Base-by-base conservation (phyloP, 768 basidiomycete species). In the Baorangia bicolor region DNA sequence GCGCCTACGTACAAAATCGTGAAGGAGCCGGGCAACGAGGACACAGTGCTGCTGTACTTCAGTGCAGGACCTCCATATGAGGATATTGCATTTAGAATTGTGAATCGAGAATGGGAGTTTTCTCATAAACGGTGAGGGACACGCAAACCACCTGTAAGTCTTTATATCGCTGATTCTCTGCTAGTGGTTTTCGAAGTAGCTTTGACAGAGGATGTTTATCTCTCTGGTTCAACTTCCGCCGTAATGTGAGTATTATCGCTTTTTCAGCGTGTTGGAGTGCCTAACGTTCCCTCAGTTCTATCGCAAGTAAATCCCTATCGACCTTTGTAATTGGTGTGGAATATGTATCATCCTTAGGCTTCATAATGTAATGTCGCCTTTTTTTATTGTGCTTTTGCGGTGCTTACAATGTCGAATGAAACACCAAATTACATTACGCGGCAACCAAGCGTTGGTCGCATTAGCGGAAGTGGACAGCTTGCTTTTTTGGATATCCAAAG, bases 21-120 rank as follows among this genome's bases (percentile, higher is more conserved):
- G 72, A 92, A 92, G 67, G 93, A 97, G 66, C 84, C 87, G 5
- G 94, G 92, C 7, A 97, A 98, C 68, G 92, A 94, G 56, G 97
- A 99, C 52, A 98, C 96, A 1, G 91, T 92, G 13, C 78, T 97
- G 21, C 74, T 99, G 30, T 86, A 94, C 65, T 99, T 99, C 76
- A 93, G 85, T 61, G 93, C 97, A 30, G 97, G 97, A 9, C 95
- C 96, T 49, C 96, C 96, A 0, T 99, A 99, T 69, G 96, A 99
- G 73, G 97, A 98, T 62, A 95, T 98, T 58, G 97, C 97, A 9
- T 99, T 99, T 78, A 83, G 93, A 57, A 96, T 99, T 57, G 96
- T 99, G 55, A 93, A 97, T 65, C 83, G 93, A 51, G 94, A 97
- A 71, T 99, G 97, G 97, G 97, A 98, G 64, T 96, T 92, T 72